phyloP scores from a whole-genome alignment of 1,139 yeast genomes.

The Suhomyces bolitotheri region DNA sequence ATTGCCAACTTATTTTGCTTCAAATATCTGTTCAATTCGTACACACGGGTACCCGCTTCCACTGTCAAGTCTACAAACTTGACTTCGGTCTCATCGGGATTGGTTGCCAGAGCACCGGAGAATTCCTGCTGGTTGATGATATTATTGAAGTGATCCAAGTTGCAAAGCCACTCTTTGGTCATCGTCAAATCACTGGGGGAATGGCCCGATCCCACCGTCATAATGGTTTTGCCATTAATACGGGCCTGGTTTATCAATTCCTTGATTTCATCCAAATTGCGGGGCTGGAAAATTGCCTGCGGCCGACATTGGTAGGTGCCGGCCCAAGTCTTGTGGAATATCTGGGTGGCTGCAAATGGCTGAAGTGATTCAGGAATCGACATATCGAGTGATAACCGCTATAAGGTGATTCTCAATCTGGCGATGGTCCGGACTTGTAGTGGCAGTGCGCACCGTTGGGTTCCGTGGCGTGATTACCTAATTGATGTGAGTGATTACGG shows the following conservation, averaged over 20 bases:
- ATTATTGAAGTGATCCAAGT: slow-evolving; percentile 70
- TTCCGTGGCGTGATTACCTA: too few species aligned
- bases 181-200: slow-evolving; percentile 91
- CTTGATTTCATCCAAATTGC: slow-evolving; percentile 59
- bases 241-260: slow-evolving; percentile 68
- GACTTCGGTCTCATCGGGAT: slow-evolving; percentile 40
- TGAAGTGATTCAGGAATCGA: slow-evolving; percentile 34
- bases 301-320: slow-evolving; percentile 81
- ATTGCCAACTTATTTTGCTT: slow-evolving; percentile 69
- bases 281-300: slow-evolving; percentile 75
- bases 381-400: slow-evolving; percentile 9
- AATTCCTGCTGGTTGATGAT: slow-evolving; percentile 47
- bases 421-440: too few species aligned
- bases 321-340: slow-evolving; percentile 82
- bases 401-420: too few species aligned
- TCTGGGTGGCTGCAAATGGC: slow-evolving; percentile 37
- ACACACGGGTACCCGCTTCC: slow-evolving; percentile 88
- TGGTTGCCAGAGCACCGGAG: slow-evolving; percentile 38
- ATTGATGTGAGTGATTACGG: too few species aligned
- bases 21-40: slow-evolving; percentile 69
- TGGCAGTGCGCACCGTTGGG: too few species aligned
- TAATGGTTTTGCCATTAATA: slow-evolving; percentile 59
- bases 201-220: slow-evolving; percentile 92
- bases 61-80: slow-evolving; percentile 86
- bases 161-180: slow-evolving; percentile 86